Base-by-base conservation (phyloP, 768 basidiomycete species). In the Neoboletus magnificus region DNA sequence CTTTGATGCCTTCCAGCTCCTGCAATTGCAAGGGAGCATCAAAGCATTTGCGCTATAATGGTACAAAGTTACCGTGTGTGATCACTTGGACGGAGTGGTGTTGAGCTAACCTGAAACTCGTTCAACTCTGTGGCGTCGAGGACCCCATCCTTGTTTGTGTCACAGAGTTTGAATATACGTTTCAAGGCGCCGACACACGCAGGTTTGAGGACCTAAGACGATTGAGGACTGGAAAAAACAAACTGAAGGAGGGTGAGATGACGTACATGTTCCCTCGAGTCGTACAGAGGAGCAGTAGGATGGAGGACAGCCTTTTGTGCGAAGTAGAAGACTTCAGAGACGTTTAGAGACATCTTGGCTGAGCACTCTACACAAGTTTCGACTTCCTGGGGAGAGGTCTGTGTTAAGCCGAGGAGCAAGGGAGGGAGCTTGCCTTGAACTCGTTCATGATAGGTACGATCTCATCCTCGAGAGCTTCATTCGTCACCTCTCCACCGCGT, bases 281-380 rank as follows among this genome's bases (percentile, higher is more conserved):
- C 96, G 69, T 98, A 99, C 20, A 99, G 76, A 7, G 96, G 96
- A 7, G 96, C 96, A 1, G 94, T 96, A 2, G 96, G 96, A 67
- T 99, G 93, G 12, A 98, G 76, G 32, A 99, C 96, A 13, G 96
- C 96, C 69, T 97, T 98, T 73, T 97, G 95, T 2, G 96, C 96
- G 71, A 98, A 98, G 72, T 96, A 98, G 76, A 98, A 94, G 30
- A 98, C 93, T 72, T 96, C 95, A 16, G 94, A 95, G 55, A 98
- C 88, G 70, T 98, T 98, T 58, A 95, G 71, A 27, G 91, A 87
- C 49, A 89, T 74, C 69, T 89, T 88, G 4, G 94, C 94, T n/a
- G 93, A 96, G 66, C 91, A 93, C 74, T 98, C 96, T 30, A 98
- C 91, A 65, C 95, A 98, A 40, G 96, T 98, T 69, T 98, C 95